phyloP scores from a whole-genome alignment of 2,329 filamentous ascomycete genomes.

The Sclerotinia minor region DNA sequence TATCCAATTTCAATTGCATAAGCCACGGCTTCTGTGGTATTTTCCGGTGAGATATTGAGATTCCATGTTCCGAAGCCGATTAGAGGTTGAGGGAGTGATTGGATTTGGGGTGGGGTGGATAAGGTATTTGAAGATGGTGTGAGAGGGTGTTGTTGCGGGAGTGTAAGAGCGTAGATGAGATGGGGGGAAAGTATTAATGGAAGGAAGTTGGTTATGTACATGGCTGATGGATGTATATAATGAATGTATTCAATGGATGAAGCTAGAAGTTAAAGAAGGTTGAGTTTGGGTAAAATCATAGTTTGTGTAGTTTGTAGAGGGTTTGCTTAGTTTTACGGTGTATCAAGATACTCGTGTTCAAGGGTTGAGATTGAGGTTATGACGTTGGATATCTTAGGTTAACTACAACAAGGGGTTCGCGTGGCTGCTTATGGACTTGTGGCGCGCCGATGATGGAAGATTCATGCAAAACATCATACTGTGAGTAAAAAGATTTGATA shows the following conservation, averaged over 20 bases:
- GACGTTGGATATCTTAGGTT: no score
- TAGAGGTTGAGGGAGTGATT: slow-evolving; percentile 13
- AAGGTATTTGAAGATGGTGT: neutral
- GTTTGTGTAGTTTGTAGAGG: neutral
- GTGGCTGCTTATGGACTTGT: neutral
- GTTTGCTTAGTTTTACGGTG: no score
- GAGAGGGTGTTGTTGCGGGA: slow-evolving; percentile 8
- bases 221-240: neutral
- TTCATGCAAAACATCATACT: neutral
- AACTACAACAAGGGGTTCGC: neutral
- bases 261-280: neutral
- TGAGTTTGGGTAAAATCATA: no score
- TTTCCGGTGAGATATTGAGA: slow-evolving; percentile 9
- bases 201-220: neutral
- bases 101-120: neutral
- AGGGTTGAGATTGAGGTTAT: no score
- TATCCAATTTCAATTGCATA: slow-evolving; percentile 33
- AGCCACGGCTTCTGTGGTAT: slow-evolving; percentile 26
- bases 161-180: neutral
- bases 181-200: neutral
- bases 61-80: slow-evolving; percentile 27
- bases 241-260: neutral
- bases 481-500: no score
- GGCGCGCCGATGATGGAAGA: neutral
- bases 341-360: no score